Conservation (phyloP, 768 basidiomycete species). For the Bullera alba region DNA sequence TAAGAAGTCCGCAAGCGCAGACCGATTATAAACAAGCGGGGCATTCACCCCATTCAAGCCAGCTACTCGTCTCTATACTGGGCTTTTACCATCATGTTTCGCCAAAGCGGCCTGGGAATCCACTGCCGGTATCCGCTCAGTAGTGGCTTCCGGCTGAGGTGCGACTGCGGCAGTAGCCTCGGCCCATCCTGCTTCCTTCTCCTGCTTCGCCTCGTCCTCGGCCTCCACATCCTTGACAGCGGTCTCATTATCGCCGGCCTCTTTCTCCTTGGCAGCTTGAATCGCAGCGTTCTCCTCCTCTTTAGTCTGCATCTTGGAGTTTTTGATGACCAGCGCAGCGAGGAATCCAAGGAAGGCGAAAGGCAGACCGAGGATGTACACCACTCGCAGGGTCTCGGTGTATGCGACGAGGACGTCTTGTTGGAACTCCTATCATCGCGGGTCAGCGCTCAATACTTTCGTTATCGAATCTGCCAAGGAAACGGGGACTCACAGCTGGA, state of each 20-base stretch:
- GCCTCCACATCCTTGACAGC: constrained; percentile 6
- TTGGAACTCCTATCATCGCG: constrained; percentile 6
- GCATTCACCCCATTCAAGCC: too few relatives aligned
- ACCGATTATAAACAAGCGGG: too few relatives aligned
- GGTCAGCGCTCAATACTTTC: too few relatives aligned
- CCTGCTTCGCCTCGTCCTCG: not conserved
- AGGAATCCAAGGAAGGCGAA: constrained; percentile 33
- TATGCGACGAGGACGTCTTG: constrained; percentile 19
- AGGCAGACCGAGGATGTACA: constrained; percentile 46
- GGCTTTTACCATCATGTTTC: not conserved
- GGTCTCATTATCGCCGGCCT: not conserved
- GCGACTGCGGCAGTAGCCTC: not conserved
- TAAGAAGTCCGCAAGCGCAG: too few relatives aligned
- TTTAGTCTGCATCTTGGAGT: constrained; percentile 39
- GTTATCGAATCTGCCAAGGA: too few relatives aligned
- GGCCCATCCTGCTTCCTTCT: not conserved
- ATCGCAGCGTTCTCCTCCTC: constrained; percentile 39
- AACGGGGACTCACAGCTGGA: too few relatives aligned
- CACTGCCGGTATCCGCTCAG: not conserved
- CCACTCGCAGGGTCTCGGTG: constrained; percentile 26
- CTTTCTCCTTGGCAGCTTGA: constrained; percentile 14
- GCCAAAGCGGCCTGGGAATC: constrained; percentile 7
- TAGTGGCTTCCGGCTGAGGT: not conserved
- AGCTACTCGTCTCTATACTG: too few relatives aligned
- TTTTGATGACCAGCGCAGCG: constrained; percentile 41